Conservation (phyloP, 1,284 basidiomycete genomes). For the Xanthoconium separans region DNA sequence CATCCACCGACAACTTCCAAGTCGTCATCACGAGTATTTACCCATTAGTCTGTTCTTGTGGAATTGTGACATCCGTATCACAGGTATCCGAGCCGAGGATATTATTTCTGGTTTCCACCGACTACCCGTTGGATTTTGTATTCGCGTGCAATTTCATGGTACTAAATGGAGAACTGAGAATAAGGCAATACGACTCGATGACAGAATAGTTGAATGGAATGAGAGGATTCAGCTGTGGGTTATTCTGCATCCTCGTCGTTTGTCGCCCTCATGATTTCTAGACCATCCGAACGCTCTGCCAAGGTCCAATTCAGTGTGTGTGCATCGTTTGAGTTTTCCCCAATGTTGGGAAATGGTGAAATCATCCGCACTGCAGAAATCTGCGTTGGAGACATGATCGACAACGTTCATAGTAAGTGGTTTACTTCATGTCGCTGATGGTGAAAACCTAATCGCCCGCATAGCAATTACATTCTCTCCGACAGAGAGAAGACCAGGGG, state of each 20-base stretch:
- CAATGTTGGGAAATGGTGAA: background rate
- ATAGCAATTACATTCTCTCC: background rate
- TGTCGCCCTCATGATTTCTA: background rate
- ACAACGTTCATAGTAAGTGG: too few relatives aligned
- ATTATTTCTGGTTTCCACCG: background rate
- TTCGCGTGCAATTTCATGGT: slow-evolving; percentile 2
- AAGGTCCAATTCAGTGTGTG: slow-evolving; percentile 6
- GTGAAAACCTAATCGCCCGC: too few relatives aligned
- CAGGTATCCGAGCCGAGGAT: slow-evolving; percentile 11
- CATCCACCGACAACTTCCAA: too few relatives aligned
- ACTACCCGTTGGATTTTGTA: slow-evolving; percentile 16
- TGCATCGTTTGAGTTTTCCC: slow-evolving; percentile 15
- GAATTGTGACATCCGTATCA: background rate
- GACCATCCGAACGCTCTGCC: slow-evolving; percentile 3
- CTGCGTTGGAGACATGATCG: background rate
- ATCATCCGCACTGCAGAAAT: background rate
- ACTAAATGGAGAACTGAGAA: slow-evolving; percentile 2
- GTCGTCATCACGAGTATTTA: too few relatives aligned
- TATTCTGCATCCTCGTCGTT: too few relatives aligned
- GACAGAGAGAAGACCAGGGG: background rate
- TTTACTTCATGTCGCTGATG: too few relatives aligned
- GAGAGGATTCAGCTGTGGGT: slow-evolving; percentile 12
- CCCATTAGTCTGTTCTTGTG: too few relatives aligned
- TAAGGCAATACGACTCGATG: slow-evolving; percentile 1
- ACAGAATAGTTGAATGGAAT: slow-evolving; percentile 12